Percentiles rank a stretch among this genome's conserved stretches.
phyloP scores from a whole-genome alignment of 805 yeast genomes.

The Candida piceae region DNA sequence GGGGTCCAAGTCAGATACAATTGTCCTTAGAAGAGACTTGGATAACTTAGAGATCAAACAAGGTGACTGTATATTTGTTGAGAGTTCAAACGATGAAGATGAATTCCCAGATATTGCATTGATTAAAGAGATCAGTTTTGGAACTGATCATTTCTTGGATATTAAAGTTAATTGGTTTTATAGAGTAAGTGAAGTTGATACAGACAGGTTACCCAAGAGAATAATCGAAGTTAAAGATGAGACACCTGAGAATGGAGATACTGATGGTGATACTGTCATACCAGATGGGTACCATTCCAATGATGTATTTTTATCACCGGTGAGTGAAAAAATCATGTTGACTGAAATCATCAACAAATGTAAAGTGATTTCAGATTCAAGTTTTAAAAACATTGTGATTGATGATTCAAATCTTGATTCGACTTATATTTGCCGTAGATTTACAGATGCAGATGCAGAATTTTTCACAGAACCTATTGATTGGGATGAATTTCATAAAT shows the following conservation, averaged over 20 bases:
- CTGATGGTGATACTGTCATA: constrained; percentile 17
- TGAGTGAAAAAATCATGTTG: constrained; percentile 38
- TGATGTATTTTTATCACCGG: constrained; percentile 55
- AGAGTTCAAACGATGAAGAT: constrained; percentile 22
- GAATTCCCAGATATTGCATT: constrained; percentile 39
- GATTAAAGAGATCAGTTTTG: constrained; percentile 47
- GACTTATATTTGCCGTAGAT: constrained; percentile 38
- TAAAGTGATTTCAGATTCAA: constrained; percentile 35
- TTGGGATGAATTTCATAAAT: constrained; percentile 30
- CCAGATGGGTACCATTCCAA: constrained; percentile 25
- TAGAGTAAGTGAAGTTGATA: constrained; percentile 36
- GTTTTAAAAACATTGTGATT: constrained; percentile 30
- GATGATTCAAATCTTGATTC: constrained; percentile 32
- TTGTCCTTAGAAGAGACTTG: constrained; percentile 34
- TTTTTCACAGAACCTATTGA: constrained; percentile 34
- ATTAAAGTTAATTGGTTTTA: constrained; percentile 45
- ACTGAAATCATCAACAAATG: constrained; percentile 40
- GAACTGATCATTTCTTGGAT: constrained; percentile 44
- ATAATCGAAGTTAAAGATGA: too few relatives aligned
- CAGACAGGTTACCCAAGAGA: constrained; percentile 19
- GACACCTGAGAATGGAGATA: constrained; percentile 1
- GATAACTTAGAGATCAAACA: constrained; percentile 46
- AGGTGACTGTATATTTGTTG: constrained; percentile 49
- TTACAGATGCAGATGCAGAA: constrained; percentile 34
- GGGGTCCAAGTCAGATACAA: constrained; percentile 2